Percentiles rank a stretch among this genome's conserved stretches.
Conservation (phyloP, 2,329 filamentous ascomycete species). For the Zopfia rhizophila region DNA sequence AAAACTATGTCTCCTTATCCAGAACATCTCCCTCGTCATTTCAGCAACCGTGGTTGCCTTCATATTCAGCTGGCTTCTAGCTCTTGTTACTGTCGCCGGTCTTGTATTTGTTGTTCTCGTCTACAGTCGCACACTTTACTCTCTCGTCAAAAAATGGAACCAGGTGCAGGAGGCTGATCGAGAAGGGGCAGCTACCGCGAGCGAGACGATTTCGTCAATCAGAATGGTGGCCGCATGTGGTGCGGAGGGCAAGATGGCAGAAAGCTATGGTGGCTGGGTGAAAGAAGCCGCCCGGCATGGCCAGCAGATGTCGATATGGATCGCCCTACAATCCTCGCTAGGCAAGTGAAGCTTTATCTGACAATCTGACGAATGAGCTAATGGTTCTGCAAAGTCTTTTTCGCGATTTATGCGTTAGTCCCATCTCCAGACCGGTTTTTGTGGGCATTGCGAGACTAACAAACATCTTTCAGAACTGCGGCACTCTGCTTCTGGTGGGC, state of each 20-base stretch:
- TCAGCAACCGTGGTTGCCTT: slow-evolving; percentile 38
- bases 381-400: slow-evolving; percentile 27
- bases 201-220: slow-evolving; percentile 30
- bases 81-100: slow-evolving; percentile 35
- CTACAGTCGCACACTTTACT: slow-evolving; percentile 32
- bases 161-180: slow-evolving; percentile 30
- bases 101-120: slow-evolving; percentile 33
- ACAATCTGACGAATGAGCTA: slow-evolving; percentile 5
- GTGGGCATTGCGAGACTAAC: not conserved
- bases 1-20: slow-evolving; percentile 36
- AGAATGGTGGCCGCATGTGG: slow-evolving; percentile 38
- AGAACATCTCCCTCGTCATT: slow-evolving; percentile 33
- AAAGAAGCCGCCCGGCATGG: slow-evolving; percentile 17
- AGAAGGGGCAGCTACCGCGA: slow-evolving; percentile 29
- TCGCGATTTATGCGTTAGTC: slow-evolving; percentile 34
- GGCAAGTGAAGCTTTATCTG: slow-evolving; percentile 18
- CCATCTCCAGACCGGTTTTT: not conserved
- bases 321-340: slow-evolving; percentile 34
- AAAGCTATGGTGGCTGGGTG: slow-evolving; percentile 24
- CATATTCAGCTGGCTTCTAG: slow-evolving; percentile 38
- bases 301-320: slow-evolving; percentile 25
- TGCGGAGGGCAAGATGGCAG: slow-evolving; percentile 31
- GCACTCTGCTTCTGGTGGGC: slow-evolving; percentile 42
- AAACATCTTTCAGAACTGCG: slow-evolving; percentile 26
- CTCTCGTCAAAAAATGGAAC: slow-evolving; percentile 27